These are phyloP conservation scores for Massariosphaeria phaeospora DNA, from an alignment of 495 filamentous ascomycete genomes.

Conservation along the genomic window DNA sequence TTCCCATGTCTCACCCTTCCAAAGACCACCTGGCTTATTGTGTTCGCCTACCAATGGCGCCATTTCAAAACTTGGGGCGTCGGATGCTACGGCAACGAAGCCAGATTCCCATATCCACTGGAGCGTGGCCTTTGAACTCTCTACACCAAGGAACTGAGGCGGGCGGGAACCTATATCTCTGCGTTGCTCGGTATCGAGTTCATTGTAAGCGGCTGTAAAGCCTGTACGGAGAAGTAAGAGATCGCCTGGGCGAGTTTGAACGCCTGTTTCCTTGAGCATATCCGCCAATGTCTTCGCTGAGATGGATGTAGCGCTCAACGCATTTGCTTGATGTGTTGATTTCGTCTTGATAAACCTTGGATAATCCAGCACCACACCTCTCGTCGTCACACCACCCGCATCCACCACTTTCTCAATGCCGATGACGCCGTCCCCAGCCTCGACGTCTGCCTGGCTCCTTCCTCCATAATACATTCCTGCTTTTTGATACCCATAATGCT, in stretches of 20 bases:
- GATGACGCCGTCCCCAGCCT: slow-evolving; percentile 35
- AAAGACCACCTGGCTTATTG: slow-evolving; percentile 18
- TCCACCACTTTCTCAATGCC: slow-evolving; percentile 19
- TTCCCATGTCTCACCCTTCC: slow-evolving; percentile 28
- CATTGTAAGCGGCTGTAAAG: slow-evolving; percentile 42
- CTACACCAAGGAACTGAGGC: slow-evolving; percentile 47
- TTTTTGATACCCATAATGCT: slow-evolving; percentile 46
- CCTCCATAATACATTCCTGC: slow-evolving; percentile 58
- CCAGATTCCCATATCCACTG: slow-evolving; percentile 39
- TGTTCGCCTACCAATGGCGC: slow-evolving; percentile 21
- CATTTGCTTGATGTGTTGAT: slow-evolving; percentile 16
- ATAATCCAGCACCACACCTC: slow-evolving; percentile 47
- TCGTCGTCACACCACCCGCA: slow-evolving; percentile 42
- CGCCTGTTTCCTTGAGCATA: slow-evolving; percentile 47
- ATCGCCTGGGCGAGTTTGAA: slow-evolving; percentile 50
- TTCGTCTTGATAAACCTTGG: slow-evolving; percentile 17
- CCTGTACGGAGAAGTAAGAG: slow-evolving; percentile 52
- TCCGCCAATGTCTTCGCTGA: slow-evolving; percentile 35
- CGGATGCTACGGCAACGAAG: slow-evolving; percentile 19
- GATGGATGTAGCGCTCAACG: slow-evolving; percentile 6
- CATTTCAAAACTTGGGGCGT: slow-evolving; percentile 29
- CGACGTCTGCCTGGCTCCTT: slow-evolving; percentile 52
- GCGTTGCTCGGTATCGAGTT: slow-evolving; percentile 38
- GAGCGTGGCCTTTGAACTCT: slow-evolving; percentile 45
- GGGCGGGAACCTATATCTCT: slow-evolving; percentile 36